A percentile compares a stretch with the other conserved stretches of the same genome.
Conservation (phyloP, 1,284 basidiomycete genomes). For the Fistulinella cinereoalba region DNA sequence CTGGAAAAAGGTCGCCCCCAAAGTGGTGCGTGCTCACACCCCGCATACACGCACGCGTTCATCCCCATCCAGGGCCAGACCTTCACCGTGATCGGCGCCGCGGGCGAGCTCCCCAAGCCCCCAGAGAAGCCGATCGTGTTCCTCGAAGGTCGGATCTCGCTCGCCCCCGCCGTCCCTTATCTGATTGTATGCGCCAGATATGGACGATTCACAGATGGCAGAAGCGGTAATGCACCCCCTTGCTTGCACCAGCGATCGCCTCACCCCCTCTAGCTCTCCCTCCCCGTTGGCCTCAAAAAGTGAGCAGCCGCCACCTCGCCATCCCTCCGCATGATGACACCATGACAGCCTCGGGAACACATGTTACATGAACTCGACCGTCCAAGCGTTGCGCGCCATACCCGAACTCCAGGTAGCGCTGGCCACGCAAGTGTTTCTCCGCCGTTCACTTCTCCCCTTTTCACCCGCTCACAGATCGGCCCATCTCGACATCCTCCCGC, state of each 20-base stretch:
- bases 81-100: constrained; percentile 89
- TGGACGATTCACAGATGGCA: constrained; percentile 81
- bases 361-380: constrained; percentile 94
- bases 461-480: constrained; percentile 15
- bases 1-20: constrained; percentile 80
- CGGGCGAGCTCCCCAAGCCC: constrained; percentile 87
- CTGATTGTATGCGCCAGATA: constrained; percentile 52
- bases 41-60: background rate
- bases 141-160: constrained; percentile 56
- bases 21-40: constrained; percentile 53
- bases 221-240: constrained; percentile 55
- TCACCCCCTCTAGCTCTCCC: constrained; percentile 43
- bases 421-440: constrained; percentile 43
- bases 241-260: constrained; percentile 3
- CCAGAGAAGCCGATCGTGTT: constrained; percentile 81
- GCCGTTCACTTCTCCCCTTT: background rate
- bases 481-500: constrained; percentile 41
- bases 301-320: constrained; percentile 24
- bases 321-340: constrained; percentile 10
- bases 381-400: constrained; percentile 89
- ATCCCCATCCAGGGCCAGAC: constrained; percentile 57
- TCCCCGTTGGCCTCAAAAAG: constrained; percentile 72
- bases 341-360: constrained; percentile 73
- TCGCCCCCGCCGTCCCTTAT: background rate
- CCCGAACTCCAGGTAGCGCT: constrained; percentile 83